Evolutionary conservation across 1,284 basidiomycete species (phyloP).

Genomic region (Xerocomus tenax): DNA sequence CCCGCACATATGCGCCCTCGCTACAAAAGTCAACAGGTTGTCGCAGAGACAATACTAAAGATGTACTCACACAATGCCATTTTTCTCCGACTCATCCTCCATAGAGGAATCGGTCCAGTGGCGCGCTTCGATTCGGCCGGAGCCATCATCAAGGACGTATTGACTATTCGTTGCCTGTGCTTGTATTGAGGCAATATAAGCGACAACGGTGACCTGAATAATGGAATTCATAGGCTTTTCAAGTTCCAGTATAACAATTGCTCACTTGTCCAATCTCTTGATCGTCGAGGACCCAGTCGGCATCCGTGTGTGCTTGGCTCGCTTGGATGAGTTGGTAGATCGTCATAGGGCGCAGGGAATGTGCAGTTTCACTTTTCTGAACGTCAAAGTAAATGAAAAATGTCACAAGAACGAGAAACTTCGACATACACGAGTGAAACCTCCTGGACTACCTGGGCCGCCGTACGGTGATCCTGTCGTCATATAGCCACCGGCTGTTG

Average conservation of each 20-base stretch:
- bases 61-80: constrained; percentile 36
- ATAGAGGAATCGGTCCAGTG: constrained; percentile 76
- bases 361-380: constrained; percentile 44
- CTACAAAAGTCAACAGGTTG: constrained; percentile 34
- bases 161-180: constrained; percentile 75
- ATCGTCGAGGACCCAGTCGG: constrained; percentile 80
- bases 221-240: background rate
- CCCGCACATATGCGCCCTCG: constrained; percentile 72
- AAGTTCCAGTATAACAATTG: constrained; percentile 3
- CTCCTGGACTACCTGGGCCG: constrained; percentile 40
- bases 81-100: constrained; percentile 44
- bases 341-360: constrained; percentile 80
- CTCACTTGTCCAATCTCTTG: constrained; percentile 73
- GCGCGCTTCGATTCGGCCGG: constrained; percentile 79
- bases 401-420: background rate
- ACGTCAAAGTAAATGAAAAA: constrained; percentile 1
- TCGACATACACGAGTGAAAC: constrained; percentile 32
- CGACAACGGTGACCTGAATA: constrained; percentile 67
- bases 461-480: constrained; percentile 40
- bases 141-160: constrained; percentile 83
- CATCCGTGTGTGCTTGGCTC: constrained; percentile 76
- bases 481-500: constrained; percentile 35
- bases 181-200: constrained; percentile 63
- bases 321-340: constrained; percentile 74
- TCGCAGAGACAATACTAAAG: background rate